These are phyloP conservation scores for Rhodotorula sphaerocarpa DNA, from an alignment of 768 basidiomycete genomes.

Conservation along the genomic window DNA sequence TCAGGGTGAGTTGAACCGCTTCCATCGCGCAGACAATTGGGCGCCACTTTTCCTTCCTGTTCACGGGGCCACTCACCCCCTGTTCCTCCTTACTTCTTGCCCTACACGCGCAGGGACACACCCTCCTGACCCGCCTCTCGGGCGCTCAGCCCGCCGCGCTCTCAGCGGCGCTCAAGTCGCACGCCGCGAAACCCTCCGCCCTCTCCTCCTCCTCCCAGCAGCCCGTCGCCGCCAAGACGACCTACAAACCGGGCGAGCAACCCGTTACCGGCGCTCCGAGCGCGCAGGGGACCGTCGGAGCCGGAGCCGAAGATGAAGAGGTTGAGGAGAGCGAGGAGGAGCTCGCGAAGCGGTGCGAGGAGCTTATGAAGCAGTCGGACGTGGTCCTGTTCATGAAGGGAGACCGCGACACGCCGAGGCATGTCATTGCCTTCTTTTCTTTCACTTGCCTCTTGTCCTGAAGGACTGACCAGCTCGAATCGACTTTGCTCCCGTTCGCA, in stretches of 20 bases:
- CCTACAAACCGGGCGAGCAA: constrained; percentile 20
- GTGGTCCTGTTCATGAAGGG: constrained; percentile 92
- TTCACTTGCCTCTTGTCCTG: no score
- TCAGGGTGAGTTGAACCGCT: constrained; percentile 54
- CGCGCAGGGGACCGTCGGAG: constrained; percentile 12
- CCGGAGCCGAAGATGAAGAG: constrained; percentile 15
- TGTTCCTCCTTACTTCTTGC: neutral
- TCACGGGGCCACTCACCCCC: neutral
- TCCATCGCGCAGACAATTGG: neutral
- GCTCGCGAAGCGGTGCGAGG: constrained; percentile 56
- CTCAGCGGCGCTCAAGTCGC: constrained; percentile 55
- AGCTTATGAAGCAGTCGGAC: constrained; percentile 64
- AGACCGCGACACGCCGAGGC: constrained; percentile 59
- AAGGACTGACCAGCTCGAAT: no score
- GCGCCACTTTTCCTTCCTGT: no score
- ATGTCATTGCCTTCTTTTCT: neutral
- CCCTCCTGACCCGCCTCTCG: constrained; percentile 63
- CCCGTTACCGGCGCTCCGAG: neutral
- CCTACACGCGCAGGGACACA: constrained; percentile 67
- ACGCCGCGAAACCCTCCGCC: constrained; percentile 45
- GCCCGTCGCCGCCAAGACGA: constrained; percentile 10
- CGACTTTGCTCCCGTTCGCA: neutral
- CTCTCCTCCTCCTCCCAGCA: constrained; percentile 16
- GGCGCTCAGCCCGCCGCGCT: constrained; percentile 71
- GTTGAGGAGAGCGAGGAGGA: constrained; percentile 55